phyloP scores from a whole-genome alignment of 257 asterid genomes.

The Capsicum baccatum region DNA sequence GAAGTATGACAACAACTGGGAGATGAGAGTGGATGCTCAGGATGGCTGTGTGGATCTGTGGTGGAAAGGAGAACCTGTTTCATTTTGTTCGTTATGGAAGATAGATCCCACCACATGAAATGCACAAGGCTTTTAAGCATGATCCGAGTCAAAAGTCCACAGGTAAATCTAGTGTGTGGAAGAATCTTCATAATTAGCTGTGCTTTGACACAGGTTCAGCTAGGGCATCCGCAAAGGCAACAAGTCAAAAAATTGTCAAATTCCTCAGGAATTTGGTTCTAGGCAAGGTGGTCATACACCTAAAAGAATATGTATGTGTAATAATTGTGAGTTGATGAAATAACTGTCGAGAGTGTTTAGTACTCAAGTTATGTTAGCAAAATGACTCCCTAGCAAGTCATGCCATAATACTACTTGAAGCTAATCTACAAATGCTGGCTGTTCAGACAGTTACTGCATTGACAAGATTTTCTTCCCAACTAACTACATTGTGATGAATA shows the following conservation, averaged over 20 bases:
- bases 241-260: conserved; percentile 5
- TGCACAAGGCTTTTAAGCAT: neutral
- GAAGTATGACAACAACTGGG: conserved; percentile 82
- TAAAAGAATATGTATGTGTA: neutral
- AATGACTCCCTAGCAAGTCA: neutral
- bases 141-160: neutral
- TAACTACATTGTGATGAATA: neutral
- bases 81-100: conserved; percentile 82
- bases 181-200: neutral
- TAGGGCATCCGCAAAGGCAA: conserved; percentile 11
- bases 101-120: conserved; percentile 35
- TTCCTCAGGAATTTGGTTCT: neutral
- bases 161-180: neutral
- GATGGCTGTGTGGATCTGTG: conserved; percentile 63
- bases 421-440: neutral
- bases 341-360: neutral
- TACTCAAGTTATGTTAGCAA: neutral
- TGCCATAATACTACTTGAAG: neutral
- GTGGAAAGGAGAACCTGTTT: conserved; percentile 86
- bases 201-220: neutral
- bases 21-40: conserved; percentile 62
- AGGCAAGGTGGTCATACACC: conserved; percentile 2
- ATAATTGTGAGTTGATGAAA: neutral
- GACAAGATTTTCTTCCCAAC: neutral
- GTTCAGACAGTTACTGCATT: neutral